Evolutionary conservation across 768 basidiomycete species (phyloP), one percentile per base, ranked within the genome.

Genomic region (Rhodotorula graminis): DNA sequence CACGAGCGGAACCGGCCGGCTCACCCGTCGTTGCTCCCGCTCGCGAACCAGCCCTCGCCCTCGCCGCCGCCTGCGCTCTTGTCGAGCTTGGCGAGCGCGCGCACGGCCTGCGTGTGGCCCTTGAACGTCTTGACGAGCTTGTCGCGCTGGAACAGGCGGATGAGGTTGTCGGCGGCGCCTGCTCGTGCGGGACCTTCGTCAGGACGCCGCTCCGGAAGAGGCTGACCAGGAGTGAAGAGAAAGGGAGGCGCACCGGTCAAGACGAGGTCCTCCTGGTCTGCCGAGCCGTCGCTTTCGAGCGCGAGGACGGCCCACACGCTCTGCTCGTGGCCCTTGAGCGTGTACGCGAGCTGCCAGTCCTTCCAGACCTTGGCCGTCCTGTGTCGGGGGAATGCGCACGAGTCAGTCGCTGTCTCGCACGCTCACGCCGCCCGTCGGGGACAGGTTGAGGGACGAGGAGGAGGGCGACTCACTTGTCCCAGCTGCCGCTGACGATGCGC

Each of bases 81-180:
- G 37, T 69, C 67, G 18, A 94, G 84, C 64, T 90, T 80, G 4
- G 89, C 87, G 47, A 99, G 82, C 12, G 89, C 90, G 73, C 96
- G 88, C 27, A 99, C 95, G 25, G 57, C 92, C 78, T 95, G 93
- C 72, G 85, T 87, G 81, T 99, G 96, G 5, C 94, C 95, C 50
- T 84, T 84, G 80, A 87, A 98, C 18, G 89, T 91, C 57, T 87
- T 86, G 18, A 92, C 91, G 27, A 78, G 78, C 37, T 73, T 76
- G 80, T 90, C 87, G 75, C 88, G 85, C 64, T 87, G 82, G 91
- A 93, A 97, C 31, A 93, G 83, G 77, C 89, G 91, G 81, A 99
- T 94, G 31, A 90, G 89, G 82, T 89, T 94, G 82, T 99, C 96
- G 60, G 96, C 96, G 44, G 95, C 95, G 61, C 88, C 95, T 92